Base-by-base conservation (phyloP, 108 stramenopile species). In the Nitzschia sp. region DNA sequence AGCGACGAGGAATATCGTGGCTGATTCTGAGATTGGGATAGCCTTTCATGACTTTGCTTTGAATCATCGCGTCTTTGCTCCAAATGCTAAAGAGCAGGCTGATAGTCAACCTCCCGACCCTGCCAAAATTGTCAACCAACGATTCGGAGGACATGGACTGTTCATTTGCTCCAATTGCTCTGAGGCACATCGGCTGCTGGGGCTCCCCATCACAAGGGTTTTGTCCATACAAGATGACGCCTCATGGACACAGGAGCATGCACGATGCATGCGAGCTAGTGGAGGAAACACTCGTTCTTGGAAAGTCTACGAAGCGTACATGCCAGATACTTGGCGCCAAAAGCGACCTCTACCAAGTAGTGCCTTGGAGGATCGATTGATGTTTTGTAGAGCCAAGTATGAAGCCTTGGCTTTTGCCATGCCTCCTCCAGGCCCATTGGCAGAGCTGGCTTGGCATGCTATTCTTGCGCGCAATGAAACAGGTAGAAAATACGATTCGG, bases 321-420 rank as follows among this genome's bases (percentile, higher is more conserved):
- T 85, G 19, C 76, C 86, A 8, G 65, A 68, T 17, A 40, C 57
- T 6, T 81, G 80, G 82, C 53, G 79, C 34, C 39, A 46, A 37
- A 56, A 48, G n/a, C 70, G 77, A 40, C 81, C 81, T 11, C 57
- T 19, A 7, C 20, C 44, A 25, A 12, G 52, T 10, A 76, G 72
- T 60, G 10, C 69, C 17, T 19, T 70, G 26, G 71, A 64, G 10
- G 75, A 79, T 40, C 73, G 87, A 24, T 19, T 74, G 17, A 10
- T 80, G 11, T 88, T 78, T 72, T 57, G 68, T 12, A 63, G 81
- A 43, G 87, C 87, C 50, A 88, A 88, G 51, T 88, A 88, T 41
- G 80, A 85, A 44, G 82, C 75, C 8, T 38, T 79, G 25, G 72
- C 70, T 15, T 88, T 88, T 77, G 65, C 70, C 15, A 67, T 83